Evolutionary conservation across 192 early-diverging fungal species (phyloP), one percentile per base, ranked within the genome.

Genomic region (Coemansia reversa): DNA sequence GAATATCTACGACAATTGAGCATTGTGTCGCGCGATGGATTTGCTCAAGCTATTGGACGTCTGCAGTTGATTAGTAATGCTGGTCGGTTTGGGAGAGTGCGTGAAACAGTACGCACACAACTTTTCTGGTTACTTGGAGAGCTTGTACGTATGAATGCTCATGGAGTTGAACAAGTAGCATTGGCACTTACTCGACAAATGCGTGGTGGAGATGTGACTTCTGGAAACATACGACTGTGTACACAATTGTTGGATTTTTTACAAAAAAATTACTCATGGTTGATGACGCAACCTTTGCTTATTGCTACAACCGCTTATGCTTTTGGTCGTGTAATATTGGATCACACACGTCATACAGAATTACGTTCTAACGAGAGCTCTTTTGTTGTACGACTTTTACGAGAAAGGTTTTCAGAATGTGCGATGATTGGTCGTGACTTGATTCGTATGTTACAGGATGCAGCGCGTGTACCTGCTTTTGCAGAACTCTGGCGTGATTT

Each of bases 1-100:
- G 63, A 75, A 74, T 67, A 81, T 49, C 86, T 88, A 58, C 84
- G 85, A 32, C 71, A 76, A 1, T 74, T 91, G 30, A 86, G 78
- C 45, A 63, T 87, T n/a, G 83, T 90, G 1, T 78, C 85, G 47
- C 84, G 90, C 56, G 90, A 91, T 63, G 76, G 85, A 5, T 88
- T 78, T 58, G 71, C 68, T 1, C 63, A 67, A 25, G 71, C 83
- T 3, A 24, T 86, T 8, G 49, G 66, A 2, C 65, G 74, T 47
- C 39, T 88, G 27, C 66, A 75, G 53, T 54, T 66, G 9, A 29
- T 87, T 5, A 63, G 58, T 2, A 27, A 60, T 12, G 72, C 80
- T 5, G 55, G 60, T 4, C 56, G 66, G 25, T 87, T 88, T 51
- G 35, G 49, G 3, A 22, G 33, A 6, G 4, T 88, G 8, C 74